Evolutionary conservation across 768 basidiomycete species (phyloP).

Genomic region (Hirschioporus abietinus): DNA sequence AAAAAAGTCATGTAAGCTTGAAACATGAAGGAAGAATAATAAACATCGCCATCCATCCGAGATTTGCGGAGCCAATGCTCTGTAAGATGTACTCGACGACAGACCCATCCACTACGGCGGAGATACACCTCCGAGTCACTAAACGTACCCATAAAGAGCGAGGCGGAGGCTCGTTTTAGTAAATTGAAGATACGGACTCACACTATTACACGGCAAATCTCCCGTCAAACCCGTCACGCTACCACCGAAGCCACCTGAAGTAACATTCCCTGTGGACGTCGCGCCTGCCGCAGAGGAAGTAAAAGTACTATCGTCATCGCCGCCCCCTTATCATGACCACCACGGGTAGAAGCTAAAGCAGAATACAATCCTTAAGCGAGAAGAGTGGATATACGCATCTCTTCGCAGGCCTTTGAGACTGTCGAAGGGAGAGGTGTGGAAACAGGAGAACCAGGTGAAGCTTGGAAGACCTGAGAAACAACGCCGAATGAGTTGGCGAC

Average conservation of each 20-base stretch:
- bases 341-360: background rate
- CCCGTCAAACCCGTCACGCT: background rate
- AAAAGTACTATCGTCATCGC: background rate
- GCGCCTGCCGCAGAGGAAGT: background rate
- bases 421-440: background rate
- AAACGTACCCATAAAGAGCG: background rate
- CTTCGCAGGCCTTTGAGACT: background rate
- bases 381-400: background rate
- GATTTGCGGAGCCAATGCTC: slow-evolving; percentile 9
- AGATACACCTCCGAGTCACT: slow-evolving; percentile 17
- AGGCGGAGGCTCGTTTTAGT: background rate
- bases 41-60: slow-evolving; percentile 24
- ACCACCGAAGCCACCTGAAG: background rate
- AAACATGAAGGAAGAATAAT: slow-evolving; percentile 3
- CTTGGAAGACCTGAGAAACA: background rate
- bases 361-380: background rate
- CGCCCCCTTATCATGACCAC: background rate
- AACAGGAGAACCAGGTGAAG: background rate
- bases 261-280: background rate
- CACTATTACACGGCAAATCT: background rate
- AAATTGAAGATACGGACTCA: background rate
- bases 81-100: slow-evolving; percentile 9
- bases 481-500: background rate
- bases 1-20: slow-evolving; percentile 1
- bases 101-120: slow-evolving; percentile 11